A percentile compares a stretch with the other conserved stretches of the same genome.
Evolutionary conservation across 202 grass and related monocot species (phyloP).

Genomic region (Musa balbisiana): DNA sequence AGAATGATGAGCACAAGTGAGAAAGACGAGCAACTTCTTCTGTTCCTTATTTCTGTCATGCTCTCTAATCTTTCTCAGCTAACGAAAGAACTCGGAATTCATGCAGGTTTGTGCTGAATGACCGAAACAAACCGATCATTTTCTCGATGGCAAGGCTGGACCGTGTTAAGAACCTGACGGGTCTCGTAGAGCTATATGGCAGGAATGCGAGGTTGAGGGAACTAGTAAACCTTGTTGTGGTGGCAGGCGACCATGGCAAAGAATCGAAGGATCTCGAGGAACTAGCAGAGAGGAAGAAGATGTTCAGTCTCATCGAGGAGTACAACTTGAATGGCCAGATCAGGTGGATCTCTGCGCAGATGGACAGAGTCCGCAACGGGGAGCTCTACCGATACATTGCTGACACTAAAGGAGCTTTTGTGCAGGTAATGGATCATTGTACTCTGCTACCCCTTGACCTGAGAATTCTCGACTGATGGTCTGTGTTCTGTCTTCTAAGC

Average conservation of each 20-base stretch:
- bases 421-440: constrained; percentile 47
- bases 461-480: not conserved
- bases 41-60: not conserved
- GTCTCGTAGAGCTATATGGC: constrained; percentile 83
- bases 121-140: constrained; percentile 89
- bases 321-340: constrained; percentile 76
- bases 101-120: constrained; percentile 72
- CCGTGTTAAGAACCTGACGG: constrained; percentile 91
- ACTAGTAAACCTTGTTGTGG: constrained; percentile 89
- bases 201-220: constrained; percentile 60
- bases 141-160: constrained; percentile 98
- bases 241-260: constrained; percentile 88
- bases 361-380: constrained; percentile 91
- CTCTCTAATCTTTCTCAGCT: not conserved
- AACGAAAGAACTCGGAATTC: constrained; percentile 10
- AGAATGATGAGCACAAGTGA: constrained; percentile 89
- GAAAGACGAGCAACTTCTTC: constrained; percentile 11
- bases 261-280: constrained; percentile 92
- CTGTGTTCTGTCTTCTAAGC: constrained; percentile 29
- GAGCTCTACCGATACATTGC: constrained; percentile 95
- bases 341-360: constrained; percentile 94
- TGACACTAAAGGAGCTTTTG: constrained; percentile 79
- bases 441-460: not conserved
- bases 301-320: constrained; percentile 80
- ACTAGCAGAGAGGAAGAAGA: constrained; percentile 95